Evolutionary conservation across 139 green algal genomes (phyloP).

Genomic region (Pycnococcus provasolii): DNA sequence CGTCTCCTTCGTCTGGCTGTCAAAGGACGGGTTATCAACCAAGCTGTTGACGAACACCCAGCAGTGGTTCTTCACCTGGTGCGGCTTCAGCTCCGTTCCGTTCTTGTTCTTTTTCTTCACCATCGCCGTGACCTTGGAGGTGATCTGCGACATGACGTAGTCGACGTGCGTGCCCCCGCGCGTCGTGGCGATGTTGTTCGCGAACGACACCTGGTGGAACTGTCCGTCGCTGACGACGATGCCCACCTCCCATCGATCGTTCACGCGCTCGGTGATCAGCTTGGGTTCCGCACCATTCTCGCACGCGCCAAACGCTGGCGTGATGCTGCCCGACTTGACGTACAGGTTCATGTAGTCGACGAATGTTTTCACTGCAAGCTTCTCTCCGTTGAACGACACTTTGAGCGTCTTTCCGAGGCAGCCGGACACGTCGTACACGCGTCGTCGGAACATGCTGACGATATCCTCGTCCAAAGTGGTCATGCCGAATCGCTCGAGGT

Average conservation of each 20-base stretch:
- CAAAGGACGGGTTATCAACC: slow-evolving; percentile 96
- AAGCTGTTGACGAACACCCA: slow-evolving; percentile 96
- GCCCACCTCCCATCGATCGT: slow-evolving; percentile 89
- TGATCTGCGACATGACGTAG: slow-evolving; percentile 75
- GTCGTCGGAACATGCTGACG: slow-evolving; percentile 84
- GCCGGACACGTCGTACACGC: slow-evolving; percentile 89
- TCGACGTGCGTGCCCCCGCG: slow-evolving; percentile 97
- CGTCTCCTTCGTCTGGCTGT: slow-evolving; percentile 98
- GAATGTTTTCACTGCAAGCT: slow-evolving; percentile 78
- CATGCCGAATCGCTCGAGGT: slow-evolving; percentile 95
- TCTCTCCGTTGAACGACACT: slow-evolving; percentile 77
- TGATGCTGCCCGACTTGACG: slow-evolving; percentile 37
- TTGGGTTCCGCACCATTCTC: background rate
- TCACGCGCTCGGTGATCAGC: slow-evolving; percentile 37
- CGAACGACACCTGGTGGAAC: slow-evolving; percentile 89
- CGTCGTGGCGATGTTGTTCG: slow-evolving; percentile 92
- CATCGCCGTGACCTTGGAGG: slow-evolving; percentile 54
- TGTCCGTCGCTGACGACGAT: slow-evolving; percentile 77
- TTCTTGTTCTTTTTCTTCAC: slow-evolving; percentile 95
- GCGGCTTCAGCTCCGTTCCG: slow-evolving; percentile 63
- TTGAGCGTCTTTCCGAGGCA: slow-evolving; percentile 72
- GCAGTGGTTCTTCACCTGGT: slow-evolving; percentile 96
- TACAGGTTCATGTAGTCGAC: slow-evolving; percentile 90
- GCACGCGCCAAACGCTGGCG: background rate
- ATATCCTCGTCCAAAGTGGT: slow-evolving; percentile 59